A percentile compares a stretch with the other conserved stretches of the same genome.
Conservation (phyloP, 1,139 yeast genomes). For the Suhomyces anneliseae region DNA sequence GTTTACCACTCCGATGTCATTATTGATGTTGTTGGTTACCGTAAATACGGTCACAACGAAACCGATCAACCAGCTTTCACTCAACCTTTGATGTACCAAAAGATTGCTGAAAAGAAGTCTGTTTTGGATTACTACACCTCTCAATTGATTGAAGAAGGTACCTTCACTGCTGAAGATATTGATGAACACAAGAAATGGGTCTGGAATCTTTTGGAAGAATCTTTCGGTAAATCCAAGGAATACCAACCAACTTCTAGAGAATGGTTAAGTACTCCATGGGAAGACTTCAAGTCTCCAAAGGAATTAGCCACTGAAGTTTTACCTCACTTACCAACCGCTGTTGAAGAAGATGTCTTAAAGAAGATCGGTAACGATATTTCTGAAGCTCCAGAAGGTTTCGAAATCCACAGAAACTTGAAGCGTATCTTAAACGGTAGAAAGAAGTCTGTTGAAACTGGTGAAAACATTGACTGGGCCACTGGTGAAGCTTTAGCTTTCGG, state of each 20-base stretch:
- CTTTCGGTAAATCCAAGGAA: constrained; percentile 83
- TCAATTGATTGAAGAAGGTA: constrained; percentile 78
- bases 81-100: constrained; percentile 95
- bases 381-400: constrained; percentile 84
- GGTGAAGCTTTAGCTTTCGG: constrained; percentile 99
- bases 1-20: constrained; percentile 95
- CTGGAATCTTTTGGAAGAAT: constrained; percentile 90
- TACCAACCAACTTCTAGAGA: constrained; percentile 91
- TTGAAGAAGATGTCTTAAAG: constrained; percentile 68
- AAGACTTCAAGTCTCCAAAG: constrained; percentile 96
- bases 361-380: constrained; percentile 78
- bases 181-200: constrained; percentile 98
- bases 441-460: constrained; percentile 85
- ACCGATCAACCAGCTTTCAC: constrained; percentile 99
- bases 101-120: constrained; percentile 83
- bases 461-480: constrained; percentile 98
- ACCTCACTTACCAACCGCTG: constrained; percentile 96
- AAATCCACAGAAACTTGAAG: constrained; percentile 92
- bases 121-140: constrained; percentile 84
- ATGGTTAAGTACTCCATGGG: constrained; percentile 99
- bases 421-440: constrained; percentile 87
- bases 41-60: constrained; percentile 98
- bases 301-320: constrained; percentile 94
- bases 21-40: constrained; percentile 96
- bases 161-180: constrained; percentile 86